Conservation (phyloP, 192 early-diverging fungal genomes). For the Mortierella claussenii region DNA sequence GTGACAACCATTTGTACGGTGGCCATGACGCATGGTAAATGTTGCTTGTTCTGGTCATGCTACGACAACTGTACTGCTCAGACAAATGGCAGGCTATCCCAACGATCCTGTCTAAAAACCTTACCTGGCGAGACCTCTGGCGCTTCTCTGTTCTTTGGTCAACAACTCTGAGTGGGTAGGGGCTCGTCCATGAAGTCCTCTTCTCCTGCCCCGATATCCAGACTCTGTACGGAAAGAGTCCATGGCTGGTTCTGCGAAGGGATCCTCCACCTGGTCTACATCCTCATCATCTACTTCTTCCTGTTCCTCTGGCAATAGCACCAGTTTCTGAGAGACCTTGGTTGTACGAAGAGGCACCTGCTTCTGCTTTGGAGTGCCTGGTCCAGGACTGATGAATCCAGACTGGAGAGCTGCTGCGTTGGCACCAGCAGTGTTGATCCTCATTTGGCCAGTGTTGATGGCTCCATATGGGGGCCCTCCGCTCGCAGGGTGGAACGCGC, state of each 20-base stretch:
- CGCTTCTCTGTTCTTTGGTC: slow-evolving; percentile 62
- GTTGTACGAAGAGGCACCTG: slow-evolving; percentile 82
- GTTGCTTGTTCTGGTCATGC: too few species aligned
- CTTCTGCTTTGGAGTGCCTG: slow-evolving; percentile 47
- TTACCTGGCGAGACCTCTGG: slow-evolving; percentile 57
- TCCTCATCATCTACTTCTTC: slow-evolving; percentile 37
- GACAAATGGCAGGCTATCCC: too few species aligned
- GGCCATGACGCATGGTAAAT: too few species aligned
- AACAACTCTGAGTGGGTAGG: slow-evolving; percentile 65
- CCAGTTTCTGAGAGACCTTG: slow-evolving; percentile 91
- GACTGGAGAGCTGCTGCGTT: slow-evolving; percentile 17
- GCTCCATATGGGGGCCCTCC: slow-evolving; percentile 29
- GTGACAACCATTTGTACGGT: too few species aligned
- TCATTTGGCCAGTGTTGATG: slow-evolving; percentile 30
- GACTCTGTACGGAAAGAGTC: slow-evolving; percentile 34
- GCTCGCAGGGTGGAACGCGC: slow-evolving; percentile 35
- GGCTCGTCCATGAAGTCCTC: slow-evolving; percentile 46
- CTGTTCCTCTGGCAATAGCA: slow-evolving; percentile 74
- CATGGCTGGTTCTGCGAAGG: slow-evolving; percentile 18
- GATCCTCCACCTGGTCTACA: slow-evolving; percentile 10
- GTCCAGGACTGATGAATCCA: slow-evolving; percentile 21
- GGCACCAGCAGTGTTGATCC: slow-evolving; percentile 35
- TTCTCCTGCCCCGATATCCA: slow-evolving; percentile 21
- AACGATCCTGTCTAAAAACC: too few species aligned
- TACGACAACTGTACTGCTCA: too few species aligned